These are phyloP conservation scores for Kockovaella imperatae DNA, from an alignment of 768 basidiomycete species.

Conservation along the genomic window DNA sequence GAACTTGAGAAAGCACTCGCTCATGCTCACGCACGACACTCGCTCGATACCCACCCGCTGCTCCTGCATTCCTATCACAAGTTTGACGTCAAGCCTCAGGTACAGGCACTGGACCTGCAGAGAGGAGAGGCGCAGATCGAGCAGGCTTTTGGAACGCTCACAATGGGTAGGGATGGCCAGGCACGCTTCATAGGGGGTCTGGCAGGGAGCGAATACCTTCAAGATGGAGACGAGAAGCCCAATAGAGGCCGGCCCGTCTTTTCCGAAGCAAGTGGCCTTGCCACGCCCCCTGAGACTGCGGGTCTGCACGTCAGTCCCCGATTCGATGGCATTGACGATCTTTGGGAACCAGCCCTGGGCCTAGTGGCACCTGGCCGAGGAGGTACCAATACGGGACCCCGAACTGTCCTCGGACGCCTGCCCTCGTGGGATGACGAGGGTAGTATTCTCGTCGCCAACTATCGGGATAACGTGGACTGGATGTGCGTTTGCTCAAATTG, in stretches of 20 bases:
- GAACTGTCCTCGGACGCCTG: constrained; percentile 2
- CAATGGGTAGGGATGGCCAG: background rate
- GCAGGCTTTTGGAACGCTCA: background rate
- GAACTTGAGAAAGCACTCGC: background rate
- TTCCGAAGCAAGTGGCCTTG: too few species aligned
- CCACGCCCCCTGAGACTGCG: background rate
- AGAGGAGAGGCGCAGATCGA: background rate
- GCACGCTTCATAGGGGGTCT: background rate
- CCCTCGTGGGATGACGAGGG: constrained; percentile 40
- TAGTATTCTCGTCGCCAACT: constrained; percentile 25
- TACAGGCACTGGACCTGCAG: background rate
- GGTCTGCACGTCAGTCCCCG: background rate
- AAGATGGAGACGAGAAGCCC: background rate
- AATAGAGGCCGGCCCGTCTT: background rate
- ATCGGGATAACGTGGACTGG: constrained; percentile 45
- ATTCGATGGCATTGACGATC: background rate
- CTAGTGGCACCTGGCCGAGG: too few species aligned
- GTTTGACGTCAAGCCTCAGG: background rate
- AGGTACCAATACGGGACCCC: background rate
- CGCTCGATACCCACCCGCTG: background rate
- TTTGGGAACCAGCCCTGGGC: background rate
- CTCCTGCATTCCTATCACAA: background rate
- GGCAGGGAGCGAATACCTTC: background rate
- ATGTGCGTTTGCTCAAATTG: constrained; percentile 26
- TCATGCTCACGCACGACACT: background rate